Conservation (phyloP, 1,139 yeast species). For the Scheffersomyces lignicola region DNA sequence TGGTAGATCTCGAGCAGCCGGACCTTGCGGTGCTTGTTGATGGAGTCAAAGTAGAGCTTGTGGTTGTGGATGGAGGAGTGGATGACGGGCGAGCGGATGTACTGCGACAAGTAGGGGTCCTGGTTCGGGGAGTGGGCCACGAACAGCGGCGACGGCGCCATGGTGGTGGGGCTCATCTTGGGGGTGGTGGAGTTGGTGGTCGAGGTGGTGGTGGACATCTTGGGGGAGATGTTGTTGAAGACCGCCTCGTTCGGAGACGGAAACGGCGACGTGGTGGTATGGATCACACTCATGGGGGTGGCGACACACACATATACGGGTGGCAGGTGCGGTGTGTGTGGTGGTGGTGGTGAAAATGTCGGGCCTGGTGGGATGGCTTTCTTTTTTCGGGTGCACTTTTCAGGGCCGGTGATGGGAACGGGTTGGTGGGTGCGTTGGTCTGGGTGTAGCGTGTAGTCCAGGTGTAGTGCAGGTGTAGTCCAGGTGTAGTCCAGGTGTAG, state of each 20-base stretch:
- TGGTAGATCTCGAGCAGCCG: conserved; percentile 28
- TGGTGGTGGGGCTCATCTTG: conserved; percentile 7
- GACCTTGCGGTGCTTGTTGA: conserved; percentile 22
- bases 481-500: too few species aligned
- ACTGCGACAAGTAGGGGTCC: conserved; percentile 31
- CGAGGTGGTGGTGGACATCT: conserved; percentile 12
- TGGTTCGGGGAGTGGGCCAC: not conserved
- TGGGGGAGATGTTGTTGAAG: conserved; percentile 7
- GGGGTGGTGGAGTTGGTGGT: conserved; percentile 11
- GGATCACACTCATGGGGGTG: conserved; percentile 10
- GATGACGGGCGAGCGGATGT: conserved; percentile 22
- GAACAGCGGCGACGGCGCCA: not conserved
- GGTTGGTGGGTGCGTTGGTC: too few species aligned
- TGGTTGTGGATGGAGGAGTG: conserved; percentile 20
- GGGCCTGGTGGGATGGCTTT: too few species aligned
- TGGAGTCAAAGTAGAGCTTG: conserved; percentile 24
- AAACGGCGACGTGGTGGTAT: conserved; percentile 6
- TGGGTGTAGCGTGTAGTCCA: too few species aligned
- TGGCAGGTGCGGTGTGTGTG: too few species aligned
- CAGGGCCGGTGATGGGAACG: too few species aligned
- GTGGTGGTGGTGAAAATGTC: too few species aligned
- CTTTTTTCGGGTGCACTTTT: too few species aligned
- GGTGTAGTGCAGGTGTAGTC: too few species aligned
- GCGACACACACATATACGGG: too few species aligned
- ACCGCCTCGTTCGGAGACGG: conserved; percentile 10